These are phyloP conservation scores for Clarireedia sp. DNA, from an alignment of 2,329 filamentous ascomycete genomes.

Conservation along the genomic window DNA sequence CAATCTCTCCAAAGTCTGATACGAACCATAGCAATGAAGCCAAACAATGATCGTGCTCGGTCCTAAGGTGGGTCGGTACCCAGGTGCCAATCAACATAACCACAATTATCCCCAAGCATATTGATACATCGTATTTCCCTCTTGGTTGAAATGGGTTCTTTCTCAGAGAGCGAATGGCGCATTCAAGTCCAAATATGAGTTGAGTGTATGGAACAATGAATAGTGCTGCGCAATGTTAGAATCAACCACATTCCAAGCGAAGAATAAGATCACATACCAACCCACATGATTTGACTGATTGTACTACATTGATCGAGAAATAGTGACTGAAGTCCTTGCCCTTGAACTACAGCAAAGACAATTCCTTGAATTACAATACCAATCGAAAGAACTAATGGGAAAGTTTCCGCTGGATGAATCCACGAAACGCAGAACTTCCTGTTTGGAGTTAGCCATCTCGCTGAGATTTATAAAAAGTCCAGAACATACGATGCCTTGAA, in stretches of 20 bases:
- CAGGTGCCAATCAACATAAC: constrained; percentile 48
- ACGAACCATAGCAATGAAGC: constrained; percentile 62
- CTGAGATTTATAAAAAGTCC: constrained; percentile 25
- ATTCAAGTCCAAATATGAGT: constrained; percentile 57
- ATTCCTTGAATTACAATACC: constrained; percentile 52
- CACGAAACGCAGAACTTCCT: constrained; percentile 29
- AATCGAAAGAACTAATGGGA: constrained; percentile 49
- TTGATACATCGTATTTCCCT: constrained; percentile 50
- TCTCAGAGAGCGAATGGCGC: constrained; percentile 46
- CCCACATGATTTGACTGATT: constrained; percentile 51
- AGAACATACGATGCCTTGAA: constrained; percentile 36
- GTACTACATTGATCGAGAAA: constrained; percentile 44
- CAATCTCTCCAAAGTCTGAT: constrained; percentile 49
- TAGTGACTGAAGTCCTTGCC: constrained; percentile 44
- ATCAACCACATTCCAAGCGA: not conserved
- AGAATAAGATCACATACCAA: constrained; percentile 37
- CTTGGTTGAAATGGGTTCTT: constrained; percentile 49
- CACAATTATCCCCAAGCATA: constrained; percentile 46
- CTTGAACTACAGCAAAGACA: constrained; percentile 49
- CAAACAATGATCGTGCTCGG: constrained; percentile 54
- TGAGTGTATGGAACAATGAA: constrained; percentile 61
- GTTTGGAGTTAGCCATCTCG: constrained; percentile 15
- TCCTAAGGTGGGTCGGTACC: constrained; percentile 48
- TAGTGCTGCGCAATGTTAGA: constrained; percentile 43
- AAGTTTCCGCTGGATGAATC: constrained; percentile 31